These are phyloP conservation scores for Tuber indicum DNA, from an alignment of 495 filamentous ascomycete genomes.

Conservation along the genomic window DNA sequence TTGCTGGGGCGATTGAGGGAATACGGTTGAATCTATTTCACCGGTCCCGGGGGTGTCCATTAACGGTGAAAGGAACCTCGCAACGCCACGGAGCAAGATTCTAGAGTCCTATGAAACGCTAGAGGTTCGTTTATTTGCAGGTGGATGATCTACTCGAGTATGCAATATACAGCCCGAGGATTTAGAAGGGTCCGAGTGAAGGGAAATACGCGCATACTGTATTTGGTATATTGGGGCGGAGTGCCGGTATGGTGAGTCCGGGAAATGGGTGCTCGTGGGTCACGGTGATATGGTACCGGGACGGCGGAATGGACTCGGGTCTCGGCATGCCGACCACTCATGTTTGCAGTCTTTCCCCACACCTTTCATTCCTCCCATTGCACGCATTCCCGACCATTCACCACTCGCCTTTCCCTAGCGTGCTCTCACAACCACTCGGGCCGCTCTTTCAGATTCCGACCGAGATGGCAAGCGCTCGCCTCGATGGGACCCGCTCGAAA, in stretches of 20 bases:
- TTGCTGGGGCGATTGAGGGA: not conserved
- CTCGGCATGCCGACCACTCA: slow-evolving; percentile 2
- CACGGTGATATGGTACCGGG: not conserved
- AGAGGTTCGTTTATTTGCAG: not conserved
- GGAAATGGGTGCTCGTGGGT: not conserved
- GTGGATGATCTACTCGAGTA: not conserved
- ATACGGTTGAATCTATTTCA: not conserved
- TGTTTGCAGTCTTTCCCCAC: not conserved
- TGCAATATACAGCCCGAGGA: not conserved
- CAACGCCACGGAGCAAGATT: not conserved
- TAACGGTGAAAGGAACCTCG: not conserved
- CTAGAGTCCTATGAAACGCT: not conserved
- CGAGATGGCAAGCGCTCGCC: not conserved
- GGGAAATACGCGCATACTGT: not conserved
- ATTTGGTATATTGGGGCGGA: not conserved
- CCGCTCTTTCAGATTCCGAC: not conserved
- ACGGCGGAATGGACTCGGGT: not conserved
- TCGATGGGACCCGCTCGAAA: not conserved
- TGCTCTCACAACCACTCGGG: not conserved
- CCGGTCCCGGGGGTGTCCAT: too few species aligned
- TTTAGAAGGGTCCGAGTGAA: not conserved
- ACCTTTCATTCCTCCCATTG: not conserved
- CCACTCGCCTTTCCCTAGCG: not conserved
- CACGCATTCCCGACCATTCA: not conserved
- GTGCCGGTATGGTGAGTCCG: not conserved